These are phyloP conservation scores for Alternaria atra DNA, from an alignment of 2,329 filamentous ascomycete species.

Conservation along the genomic window DNA sequence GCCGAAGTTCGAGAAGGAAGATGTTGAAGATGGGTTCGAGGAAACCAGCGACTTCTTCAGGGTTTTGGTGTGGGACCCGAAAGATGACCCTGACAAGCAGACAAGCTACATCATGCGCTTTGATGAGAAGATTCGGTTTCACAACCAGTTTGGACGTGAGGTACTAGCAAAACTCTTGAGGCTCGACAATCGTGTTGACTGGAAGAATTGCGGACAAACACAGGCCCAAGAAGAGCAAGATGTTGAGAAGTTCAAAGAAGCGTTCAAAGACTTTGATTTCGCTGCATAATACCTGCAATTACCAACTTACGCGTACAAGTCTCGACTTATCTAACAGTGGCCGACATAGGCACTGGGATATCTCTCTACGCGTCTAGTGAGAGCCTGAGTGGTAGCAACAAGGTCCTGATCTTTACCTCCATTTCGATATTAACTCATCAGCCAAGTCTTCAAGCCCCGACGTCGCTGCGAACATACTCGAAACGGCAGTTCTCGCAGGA, in stretches of 20 bases:
- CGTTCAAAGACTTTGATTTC: constrained; percentile 90
- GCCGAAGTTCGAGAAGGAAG: constrained; percentile 59
- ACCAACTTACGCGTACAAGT: not conserved
- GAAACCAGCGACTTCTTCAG: constrained; percentile 74
- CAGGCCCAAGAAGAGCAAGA: constrained; percentile 81
- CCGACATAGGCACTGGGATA: not conserved
- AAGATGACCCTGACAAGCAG: constrained; percentile 63
- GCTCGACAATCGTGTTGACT: constrained; percentile 79
- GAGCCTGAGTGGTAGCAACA: not conserved
- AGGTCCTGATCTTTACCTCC: not conserved
- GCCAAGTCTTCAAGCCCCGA: constrained; percentile 24
- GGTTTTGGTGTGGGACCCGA: constrained; percentile 78
- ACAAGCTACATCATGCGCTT: constrained; percentile 79
- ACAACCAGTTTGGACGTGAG: constrained; percentile 86
- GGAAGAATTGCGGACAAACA: constrained; percentile 84
- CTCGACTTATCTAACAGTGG: not conserved
- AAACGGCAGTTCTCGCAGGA: constrained; percentile 35
- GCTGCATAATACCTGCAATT: constrained; percentile 53
- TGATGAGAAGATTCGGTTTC: constrained; percentile 77
- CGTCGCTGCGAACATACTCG: constrained; percentile 31
- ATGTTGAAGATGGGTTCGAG: constrained; percentile 53
- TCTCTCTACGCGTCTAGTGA: not conserved
- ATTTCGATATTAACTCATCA: not conserved
- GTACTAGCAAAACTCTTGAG: constrained; percentile 89
- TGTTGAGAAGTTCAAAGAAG: constrained; percentile 78